A percentile compares a stretch with the other conserved stretches of the same genome.
Conservation (phyloP, 1,284 basidiomycete species). For the Ganoderma boninense region DNA sequence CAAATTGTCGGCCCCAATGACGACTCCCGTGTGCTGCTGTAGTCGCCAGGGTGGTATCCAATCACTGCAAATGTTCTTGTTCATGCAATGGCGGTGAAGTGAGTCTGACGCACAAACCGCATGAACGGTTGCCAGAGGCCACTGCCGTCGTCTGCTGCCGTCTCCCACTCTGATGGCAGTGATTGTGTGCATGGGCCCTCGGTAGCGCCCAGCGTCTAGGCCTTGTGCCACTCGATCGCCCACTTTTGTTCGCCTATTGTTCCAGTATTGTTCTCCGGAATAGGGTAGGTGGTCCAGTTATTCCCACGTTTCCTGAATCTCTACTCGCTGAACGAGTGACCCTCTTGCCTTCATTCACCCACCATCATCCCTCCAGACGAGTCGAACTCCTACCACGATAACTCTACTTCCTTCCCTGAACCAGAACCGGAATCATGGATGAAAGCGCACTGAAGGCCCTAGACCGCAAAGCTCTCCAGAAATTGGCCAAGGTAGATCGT, state of each 20-base stretch:
- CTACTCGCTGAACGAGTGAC: neutral
- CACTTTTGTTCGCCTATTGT: neutral
- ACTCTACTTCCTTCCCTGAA: neutral
- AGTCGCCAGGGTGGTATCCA: too few relatives aligned
- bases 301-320: neutral
- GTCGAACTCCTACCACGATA: neutral
- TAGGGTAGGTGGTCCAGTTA: neutral
- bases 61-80: too few relatives aligned
- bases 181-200: neutral
- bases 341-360: neutral
- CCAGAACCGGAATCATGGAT: neutral
- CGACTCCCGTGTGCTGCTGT: too few relatives aligned
- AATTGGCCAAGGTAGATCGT: neutral
- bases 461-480: constrained; percentile 1
- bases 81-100: too few relatives aligned
- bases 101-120: neutral
- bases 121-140: neutral
- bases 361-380: neutral
- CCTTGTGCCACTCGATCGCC: neutral
- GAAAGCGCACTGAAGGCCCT: neutral
- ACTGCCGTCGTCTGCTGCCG: too few relatives aligned
- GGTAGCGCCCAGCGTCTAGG: neutral
- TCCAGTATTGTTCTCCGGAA: neutral
- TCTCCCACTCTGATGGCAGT: too few relatives aligned
- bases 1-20: too few relatives aligned